Percentiles rank a stretch among this genome's conserved stretches.
Conservation (phyloP, 192 early-diverging fungal genomes). For the Phlyctochytrium planicorne region DNA sequence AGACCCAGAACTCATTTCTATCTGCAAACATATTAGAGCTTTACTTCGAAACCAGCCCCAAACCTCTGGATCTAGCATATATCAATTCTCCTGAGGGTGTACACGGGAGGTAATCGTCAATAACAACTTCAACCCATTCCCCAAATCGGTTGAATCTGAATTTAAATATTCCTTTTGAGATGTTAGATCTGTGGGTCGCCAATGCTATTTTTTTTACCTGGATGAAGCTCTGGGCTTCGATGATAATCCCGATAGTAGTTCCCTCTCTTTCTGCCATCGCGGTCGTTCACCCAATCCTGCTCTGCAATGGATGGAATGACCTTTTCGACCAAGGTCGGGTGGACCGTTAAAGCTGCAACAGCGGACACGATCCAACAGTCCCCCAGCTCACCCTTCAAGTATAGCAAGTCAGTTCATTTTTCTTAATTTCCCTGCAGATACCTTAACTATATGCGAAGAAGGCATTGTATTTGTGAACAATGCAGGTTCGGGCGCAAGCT, state of each 20-base stretch:
- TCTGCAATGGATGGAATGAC: constrained; percentile 23
- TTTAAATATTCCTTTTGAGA: constrained; percentile 42
- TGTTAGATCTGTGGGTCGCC: too few relatives aligned
- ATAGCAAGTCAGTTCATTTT: not conserved
- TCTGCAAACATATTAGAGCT: constrained; percentile 21
- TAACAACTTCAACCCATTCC: constrained; percentile 51
- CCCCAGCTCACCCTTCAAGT: constrained; percentile 18
- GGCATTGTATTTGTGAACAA: constrained; percentile 10
- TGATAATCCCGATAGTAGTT: constrained; percentile 33
- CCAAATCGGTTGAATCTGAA: constrained; percentile 52
- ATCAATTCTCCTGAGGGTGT: constrained; percentile 30
- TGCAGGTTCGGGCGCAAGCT: constrained; percentile 17
- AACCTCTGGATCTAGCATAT: constrained; percentile 41
- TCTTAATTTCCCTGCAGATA: not conserved
- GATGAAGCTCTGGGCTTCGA: constrained; percentile 35
- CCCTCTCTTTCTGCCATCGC: constrained; percentile 12
- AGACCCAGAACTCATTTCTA: constrained; percentile 44
- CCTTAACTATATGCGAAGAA: constrained; percentile 16
- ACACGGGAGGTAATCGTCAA: constrained; percentile 52
- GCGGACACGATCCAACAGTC: constrained; percentile 25
- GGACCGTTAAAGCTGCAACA: constrained; percentile 27
- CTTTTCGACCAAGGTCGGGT: constrained; percentile 19
- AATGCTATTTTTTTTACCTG: too few relatives aligned
- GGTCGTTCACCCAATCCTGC: constrained; percentile 31
- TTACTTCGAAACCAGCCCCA: not conserved